Percentiles rank a stretch among this genome's conserved stretches.
These are phyloP conservation scores for Myxozyma monticola DNA, from an alignment of 805 yeast species.

Conservation along the genomic window DNA sequence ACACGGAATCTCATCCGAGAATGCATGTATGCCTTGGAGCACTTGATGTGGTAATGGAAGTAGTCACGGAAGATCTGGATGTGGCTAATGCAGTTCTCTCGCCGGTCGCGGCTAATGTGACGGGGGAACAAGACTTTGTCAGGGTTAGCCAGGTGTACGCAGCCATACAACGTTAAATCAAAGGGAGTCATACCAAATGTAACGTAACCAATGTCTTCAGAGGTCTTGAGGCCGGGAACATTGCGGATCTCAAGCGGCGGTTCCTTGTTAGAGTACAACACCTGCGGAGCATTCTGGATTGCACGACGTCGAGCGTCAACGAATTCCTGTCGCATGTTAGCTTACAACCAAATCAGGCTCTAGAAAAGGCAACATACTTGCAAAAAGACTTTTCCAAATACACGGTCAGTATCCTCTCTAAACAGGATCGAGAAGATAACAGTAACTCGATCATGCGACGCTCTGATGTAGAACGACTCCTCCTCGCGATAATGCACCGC, in stretches of 20 bases:
- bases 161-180: slow-evolving; percentile 27
- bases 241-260: slow-evolving; percentile 85
- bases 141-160: background rate
- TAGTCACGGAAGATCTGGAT: slow-evolving; percentile 91
- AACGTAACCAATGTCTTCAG: slow-evolving; percentile 54
- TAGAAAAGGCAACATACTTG: slow-evolving; percentile 44
- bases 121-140: slow-evolving; percentile 45
- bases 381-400: slow-evolving; percentile 82
- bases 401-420: slow-evolving; percentile 94
- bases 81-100: slow-evolving; percentile 87
- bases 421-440: slow-evolving; percentile 92
- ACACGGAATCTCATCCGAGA: slow-evolving; percentile 97
- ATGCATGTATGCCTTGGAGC: slow-evolving; percentile 97
- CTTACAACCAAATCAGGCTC: too few species aligned
- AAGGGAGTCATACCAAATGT: slow-evolving; percentile 55
- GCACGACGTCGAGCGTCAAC: slow-evolving; percentile 62
- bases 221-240: slow-evolving; percentile 41
- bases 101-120: slow-evolving; percentile 55
- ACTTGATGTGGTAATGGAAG: slow-evolving; percentile 97
- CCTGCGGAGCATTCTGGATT: slow-evolving; percentile 98
- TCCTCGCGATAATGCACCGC: slow-evolving; percentile 85
- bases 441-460: slow-evolving; percentile 94
- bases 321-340: slow-evolving; percentile 28
- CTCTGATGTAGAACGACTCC: slow-evolving; percentile 86
- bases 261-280: slow-evolving; percentile 80